A percentile compares a stretch with the other conserved stretches of the same genome.
These are phyloP conservation scores for Scedosporium minutisporum DNA, from an alignment of 2,329 filamentous ascomycete genomes.

Conservation along the genomic window DNA sequence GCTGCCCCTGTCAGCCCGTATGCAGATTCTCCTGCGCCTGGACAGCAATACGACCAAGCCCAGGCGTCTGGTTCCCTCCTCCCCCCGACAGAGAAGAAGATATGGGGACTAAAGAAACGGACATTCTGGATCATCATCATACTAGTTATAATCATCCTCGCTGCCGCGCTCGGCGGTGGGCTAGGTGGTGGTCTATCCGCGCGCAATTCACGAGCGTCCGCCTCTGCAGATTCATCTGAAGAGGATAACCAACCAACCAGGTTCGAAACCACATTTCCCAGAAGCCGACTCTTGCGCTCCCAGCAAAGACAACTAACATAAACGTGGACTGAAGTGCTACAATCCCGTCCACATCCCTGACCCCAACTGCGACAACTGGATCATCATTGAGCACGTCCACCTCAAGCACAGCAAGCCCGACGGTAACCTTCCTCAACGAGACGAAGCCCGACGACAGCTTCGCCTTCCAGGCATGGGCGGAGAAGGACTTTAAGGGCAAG, in stretches of 20 bases:
- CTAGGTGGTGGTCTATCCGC: constrained; percentile 3
- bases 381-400: constrained; percentile 1
- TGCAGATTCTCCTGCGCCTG: not conserved
- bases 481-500: constrained; percentile 14
- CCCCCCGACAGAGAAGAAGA: not conserved
- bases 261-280: not conserved
- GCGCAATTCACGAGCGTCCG: not conserved
- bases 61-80: not conserved
- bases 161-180: constrained; percentile 11
- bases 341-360: too few relatives aligned
- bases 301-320: too few relatives aligned
- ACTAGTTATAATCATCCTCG: constrained; percentile 9
- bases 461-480: constrained; percentile 22
- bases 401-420: not conserved
- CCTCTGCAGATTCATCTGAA: not conserved
- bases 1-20: not conserved
- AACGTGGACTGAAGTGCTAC: too few relatives aligned
- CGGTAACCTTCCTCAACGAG: constrained; percentile 14
- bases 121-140: constrained; percentile 1
- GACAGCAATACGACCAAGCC: not conserved
- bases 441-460: constrained; percentile 11
- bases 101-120: not conserved
- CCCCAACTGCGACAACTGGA: not conserved
- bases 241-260: not conserved
- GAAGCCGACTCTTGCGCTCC: not conserved